Evolutionary conservation across 148 eudicot genomes (phyloP).

Genomic region (Nyssa sinensis): DNA sequence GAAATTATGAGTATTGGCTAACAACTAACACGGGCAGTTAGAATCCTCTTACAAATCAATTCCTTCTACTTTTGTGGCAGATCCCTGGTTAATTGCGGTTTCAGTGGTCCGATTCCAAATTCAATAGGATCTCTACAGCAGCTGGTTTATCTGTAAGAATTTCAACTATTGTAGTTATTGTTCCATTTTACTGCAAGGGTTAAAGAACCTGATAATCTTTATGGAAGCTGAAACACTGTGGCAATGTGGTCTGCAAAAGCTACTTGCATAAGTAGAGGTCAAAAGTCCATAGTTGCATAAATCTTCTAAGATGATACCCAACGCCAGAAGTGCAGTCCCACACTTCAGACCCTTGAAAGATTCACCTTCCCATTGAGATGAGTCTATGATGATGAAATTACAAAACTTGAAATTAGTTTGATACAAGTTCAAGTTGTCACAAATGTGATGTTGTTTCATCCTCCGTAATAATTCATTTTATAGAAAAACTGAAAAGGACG

Average conservation of each 20-base stretch:
- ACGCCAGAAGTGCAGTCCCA: not conserved
- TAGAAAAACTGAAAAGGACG: too few species aligned
- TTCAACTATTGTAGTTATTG: not conserved
- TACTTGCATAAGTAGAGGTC: not conserved
- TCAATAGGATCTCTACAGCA: constrained; percentile 56
- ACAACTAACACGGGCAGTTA: not conserved
- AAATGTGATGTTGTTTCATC: not conserved
- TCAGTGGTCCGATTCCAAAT: constrained; percentile 67
- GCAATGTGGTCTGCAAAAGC: not conserved
- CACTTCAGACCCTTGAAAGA: not conserved
- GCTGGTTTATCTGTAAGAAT: constrained; percentile 65
- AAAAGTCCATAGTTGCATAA: not conserved
- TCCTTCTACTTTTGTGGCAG: constrained; percentile 33
- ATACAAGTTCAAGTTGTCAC: not conserved
- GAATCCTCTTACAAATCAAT: not conserved
- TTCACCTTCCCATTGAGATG: too few species aligned
- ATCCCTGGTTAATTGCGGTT: constrained; percentile 68
- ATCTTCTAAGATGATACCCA: not conserved
- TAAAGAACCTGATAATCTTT: not conserved
- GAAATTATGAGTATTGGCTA: not conserved
- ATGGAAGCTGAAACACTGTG: not conserved
- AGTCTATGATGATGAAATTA: not conserved
- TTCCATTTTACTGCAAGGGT: not conserved
- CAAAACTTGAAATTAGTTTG: not conserved
- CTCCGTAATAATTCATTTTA: not conserved